A percentile compares a stretch with the other conserved stretches of the same genome.
Evolutionary conservation across 495 filamentous ascomycete genomes (phyloP).

Genomic region (Penicillium atrosanguineum): DNA sequence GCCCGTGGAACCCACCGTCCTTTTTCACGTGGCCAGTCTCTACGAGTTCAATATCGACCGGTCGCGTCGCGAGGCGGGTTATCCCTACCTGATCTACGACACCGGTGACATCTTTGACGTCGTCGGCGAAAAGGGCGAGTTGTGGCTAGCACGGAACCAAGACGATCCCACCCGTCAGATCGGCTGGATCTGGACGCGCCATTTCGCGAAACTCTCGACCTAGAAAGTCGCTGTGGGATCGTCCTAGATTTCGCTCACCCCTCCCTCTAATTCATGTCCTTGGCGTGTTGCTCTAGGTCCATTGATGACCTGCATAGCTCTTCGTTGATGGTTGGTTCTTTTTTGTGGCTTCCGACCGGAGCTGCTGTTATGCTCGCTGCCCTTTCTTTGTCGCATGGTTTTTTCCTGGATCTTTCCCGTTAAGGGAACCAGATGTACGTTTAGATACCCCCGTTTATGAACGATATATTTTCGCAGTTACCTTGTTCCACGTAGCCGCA

Average conservation of each 20-base stretch:
- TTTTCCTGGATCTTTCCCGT: constrained; percentile 9
- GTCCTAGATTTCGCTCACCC: neutral
- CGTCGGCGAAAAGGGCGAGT: constrained; percentile 92
- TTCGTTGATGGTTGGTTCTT: neutral
- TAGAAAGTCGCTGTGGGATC: constrained; percentile 5
- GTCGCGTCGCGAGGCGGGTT: constrained; percentile 87
- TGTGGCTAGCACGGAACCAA: constrained; percentile 97
- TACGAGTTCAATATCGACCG: constrained; percentile 97
- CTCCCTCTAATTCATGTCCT: neutral
- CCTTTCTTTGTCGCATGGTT: constrained; percentile 6
- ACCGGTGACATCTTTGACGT: constrained; percentile 91
- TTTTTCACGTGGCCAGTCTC: constrained; percentile 90
- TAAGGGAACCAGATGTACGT: constrained; percentile 19
- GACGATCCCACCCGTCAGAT: constrained; percentile 74
- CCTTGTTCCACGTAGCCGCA: neutral
- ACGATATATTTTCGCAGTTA: neutral
- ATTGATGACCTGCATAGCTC: neutral
- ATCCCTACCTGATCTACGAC: constrained; percentile 93
- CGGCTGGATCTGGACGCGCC: constrained; percentile 99
- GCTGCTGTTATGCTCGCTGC: constrained; percentile 4
- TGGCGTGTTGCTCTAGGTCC: neutral
- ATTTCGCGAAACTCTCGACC: constrained; percentile 76
- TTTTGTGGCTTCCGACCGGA: neutral
- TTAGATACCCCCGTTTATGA: constrained; percentile 28
- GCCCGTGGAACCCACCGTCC: constrained; percentile 45